A percentile compares a stretch with the other conserved stretches of the same genome.
These are phyloP conservation scores for Apiospora rasikravindrae DNA, from an alignment of 2,329 filamentous ascomycete genomes.

Conservation along the genomic window DNA sequence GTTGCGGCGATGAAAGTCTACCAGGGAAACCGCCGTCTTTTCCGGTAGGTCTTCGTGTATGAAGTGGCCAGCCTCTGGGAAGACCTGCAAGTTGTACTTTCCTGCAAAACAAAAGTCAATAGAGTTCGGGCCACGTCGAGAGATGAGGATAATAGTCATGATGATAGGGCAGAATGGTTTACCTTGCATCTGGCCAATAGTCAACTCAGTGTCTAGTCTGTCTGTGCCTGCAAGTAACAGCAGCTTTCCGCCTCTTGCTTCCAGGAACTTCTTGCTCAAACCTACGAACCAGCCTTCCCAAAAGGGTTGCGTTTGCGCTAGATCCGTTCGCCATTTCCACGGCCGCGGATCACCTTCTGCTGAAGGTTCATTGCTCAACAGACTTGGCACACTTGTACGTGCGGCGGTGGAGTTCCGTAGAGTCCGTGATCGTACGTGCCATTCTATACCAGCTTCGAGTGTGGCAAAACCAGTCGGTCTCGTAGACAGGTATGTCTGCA, in stretches of 20 bases:
- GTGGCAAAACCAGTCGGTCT: slow-evolving; percentile 80
- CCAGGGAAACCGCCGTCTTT: slow-evolving; percentile 82
- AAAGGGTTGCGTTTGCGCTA: slow-evolving; percentile 82
- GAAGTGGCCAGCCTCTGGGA: slow-evolving; percentile 95
- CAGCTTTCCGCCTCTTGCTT: slow-evolving; percentile 66
- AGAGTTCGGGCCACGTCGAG: background rate
- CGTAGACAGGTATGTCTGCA: slow-evolving; percentile 88
- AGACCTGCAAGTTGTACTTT: slow-evolving; percentile 94
- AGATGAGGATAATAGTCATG: background rate
- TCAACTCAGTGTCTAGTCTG: slow-evolving; percentile 42
- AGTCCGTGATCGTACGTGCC: slow-evolving; percentile 90
- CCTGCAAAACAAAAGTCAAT: slow-evolving; percentile 48
- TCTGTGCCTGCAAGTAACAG: slow-evolving; percentile 40
- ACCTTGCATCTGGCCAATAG: slow-evolving; percentile 44
- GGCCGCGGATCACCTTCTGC: slow-evolving; percentile 46
- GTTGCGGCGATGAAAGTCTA: slow-evolving; percentile 91
- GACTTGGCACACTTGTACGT: slow-evolving; percentile 81
- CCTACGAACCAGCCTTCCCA: slow-evolving; percentile 95
- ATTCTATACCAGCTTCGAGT: slow-evolving; percentile 82
- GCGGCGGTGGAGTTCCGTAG: slow-evolving; percentile 85
- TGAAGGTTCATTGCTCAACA: slow-evolving; percentile 56
- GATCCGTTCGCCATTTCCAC: slow-evolving; percentile 87
- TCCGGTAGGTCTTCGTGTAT: slow-evolving; percentile 94
- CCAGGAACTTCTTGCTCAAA: slow-evolving; percentile 85
- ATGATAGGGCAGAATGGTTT: slow-evolving; percentile 24